phyloP scores from a whole-genome alignment of 305 asterid genomes.

The Fraxinus baroniana region DNA sequence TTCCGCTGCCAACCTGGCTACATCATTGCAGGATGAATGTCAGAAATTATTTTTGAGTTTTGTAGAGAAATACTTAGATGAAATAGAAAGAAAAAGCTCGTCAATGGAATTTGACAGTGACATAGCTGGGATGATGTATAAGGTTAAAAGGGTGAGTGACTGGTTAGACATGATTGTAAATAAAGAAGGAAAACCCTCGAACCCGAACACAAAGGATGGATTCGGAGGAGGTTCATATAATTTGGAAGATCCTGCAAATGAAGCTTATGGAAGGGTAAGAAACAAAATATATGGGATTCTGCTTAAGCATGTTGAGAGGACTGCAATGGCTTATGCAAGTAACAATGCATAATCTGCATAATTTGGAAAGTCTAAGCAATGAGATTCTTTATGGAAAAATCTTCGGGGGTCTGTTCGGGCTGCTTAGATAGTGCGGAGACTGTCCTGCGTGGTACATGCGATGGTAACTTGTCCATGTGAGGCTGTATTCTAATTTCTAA shows the following conservation, averaged over 20 bases:
- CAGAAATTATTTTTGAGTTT: constrained; percentile 44
- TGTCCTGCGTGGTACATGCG: background rate
- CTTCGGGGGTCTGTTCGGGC: background rate
- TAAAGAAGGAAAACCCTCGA: constrained; percentile 26
- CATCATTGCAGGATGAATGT: constrained; percentile 48
- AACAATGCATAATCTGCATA: constrained; percentile 1
- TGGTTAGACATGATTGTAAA: constrained; percentile 48
- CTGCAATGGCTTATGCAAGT: constrained; percentile 46
- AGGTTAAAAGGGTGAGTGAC: constrained; percentile 63
- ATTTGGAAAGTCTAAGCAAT: background rate
- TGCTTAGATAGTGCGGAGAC: background rate
- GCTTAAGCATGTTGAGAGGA: constrained; percentile 63
- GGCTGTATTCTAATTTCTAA: background rate
- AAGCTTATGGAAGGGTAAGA: constrained; percentile 53
- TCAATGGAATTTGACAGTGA: constrained; percentile 31
- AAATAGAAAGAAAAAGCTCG: constrained; percentile 44
- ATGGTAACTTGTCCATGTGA: background rate
- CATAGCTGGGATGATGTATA: constrained; percentile 53
- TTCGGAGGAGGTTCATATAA: background rate
- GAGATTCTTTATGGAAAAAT: background rate
- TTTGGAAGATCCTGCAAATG: constrained; percentile 39
- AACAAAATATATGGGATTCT: constrained; percentile 59
- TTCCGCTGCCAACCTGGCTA: constrained; percentile 40
- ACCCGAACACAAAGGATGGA: constrained; percentile 7
- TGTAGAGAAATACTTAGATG: constrained; percentile 55